Percentiles rank a stretch among this genome's conserved stretches.
phyloP scores from a whole-genome alignment of 228 moss, liverwort and hornwort genomes.

The Sphagnum fallax region DNA sequence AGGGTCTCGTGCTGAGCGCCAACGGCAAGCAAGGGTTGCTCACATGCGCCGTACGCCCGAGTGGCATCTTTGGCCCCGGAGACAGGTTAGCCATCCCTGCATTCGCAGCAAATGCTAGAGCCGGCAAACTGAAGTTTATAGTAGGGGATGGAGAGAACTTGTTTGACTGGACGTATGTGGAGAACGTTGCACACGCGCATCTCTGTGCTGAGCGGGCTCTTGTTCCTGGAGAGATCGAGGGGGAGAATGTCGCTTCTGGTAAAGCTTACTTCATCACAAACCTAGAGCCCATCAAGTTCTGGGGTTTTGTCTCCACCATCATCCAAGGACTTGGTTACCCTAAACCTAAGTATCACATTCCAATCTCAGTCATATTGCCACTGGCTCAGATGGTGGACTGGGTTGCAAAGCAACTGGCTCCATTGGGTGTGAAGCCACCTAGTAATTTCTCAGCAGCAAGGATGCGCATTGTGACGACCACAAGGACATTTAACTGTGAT shows the following conservation, averaged over 20 bases:
- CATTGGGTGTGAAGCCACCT: constrained; percentile 58
- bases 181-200: constrained; percentile 88
- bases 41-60: constrained; percentile 83
- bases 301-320: constrained; percentile 71
- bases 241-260: constrained; percentile 50
- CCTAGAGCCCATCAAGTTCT: constrained; percentile 64
- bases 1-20: constrained; percentile 65
- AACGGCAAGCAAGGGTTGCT: constrained; percentile 57
- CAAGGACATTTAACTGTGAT: constrained; percentile 68
- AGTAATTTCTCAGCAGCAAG: constrained; percentile 76
- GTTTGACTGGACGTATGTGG: constrained; percentile 95
- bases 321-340: constrained; percentile 82
- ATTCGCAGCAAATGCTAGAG: constrained; percentile 55
- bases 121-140: constrained; percentile 77
- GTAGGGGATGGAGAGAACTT: constrained; percentile 84
- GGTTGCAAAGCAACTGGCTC: constrained; percentile 46
- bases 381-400: constrained; percentile 64
- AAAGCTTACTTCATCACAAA: constrained; percentile 91
- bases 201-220: constrained; percentile 82
- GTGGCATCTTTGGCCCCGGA: constrained; percentile 93
- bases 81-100: constrained; percentile 66
- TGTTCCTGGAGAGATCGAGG: constrained; percentile 33
- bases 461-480: constrained; percentile 63
- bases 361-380: constrained; percentile 60
- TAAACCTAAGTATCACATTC: constrained; percentile 65